phyloP scores from a whole-genome alignment of 805 yeast species.

The Metschnikowia noctiluminum region DNA sequence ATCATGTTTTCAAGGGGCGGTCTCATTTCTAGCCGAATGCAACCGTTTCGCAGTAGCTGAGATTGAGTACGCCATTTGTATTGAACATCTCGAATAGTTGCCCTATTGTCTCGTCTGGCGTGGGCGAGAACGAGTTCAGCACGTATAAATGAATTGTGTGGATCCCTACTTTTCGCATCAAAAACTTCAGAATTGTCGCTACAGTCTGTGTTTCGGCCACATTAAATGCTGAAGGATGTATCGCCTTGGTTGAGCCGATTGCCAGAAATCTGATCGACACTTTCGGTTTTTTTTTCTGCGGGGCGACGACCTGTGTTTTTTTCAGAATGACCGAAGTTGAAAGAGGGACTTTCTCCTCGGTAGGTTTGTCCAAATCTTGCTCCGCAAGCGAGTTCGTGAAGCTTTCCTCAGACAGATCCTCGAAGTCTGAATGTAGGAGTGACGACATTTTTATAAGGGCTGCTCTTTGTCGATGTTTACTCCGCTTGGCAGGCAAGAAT shows the following conservation, averaged over 20 bases:
- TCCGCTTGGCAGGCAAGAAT: too few species aligned
- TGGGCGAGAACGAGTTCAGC: constrained; percentile 41
- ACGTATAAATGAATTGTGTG: constrained; percentile 32
- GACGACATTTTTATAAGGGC: constrained; percentile 3
- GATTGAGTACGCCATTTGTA: constrained; percentile 33
- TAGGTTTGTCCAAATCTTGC: constrained; percentile 6
- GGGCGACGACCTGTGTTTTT: not conserved
- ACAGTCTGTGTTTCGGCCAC: constrained; percentile 47
- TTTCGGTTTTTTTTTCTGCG: constrained; percentile 18
- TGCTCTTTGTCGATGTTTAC: too few species aligned
- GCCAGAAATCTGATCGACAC: constrained; percentile 55
- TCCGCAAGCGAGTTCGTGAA: constrained; percentile 1
- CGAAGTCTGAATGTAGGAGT: constrained; percentile 13
- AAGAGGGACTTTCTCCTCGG: constrained; percentile 9
- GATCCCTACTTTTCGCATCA: constrained; percentile 22
- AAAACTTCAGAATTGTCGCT: constrained; percentile 43
- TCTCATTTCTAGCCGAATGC: constrained; percentile 35
- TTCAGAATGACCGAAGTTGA: constrained; percentile 8
- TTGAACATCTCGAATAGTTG: constrained; percentile 29
- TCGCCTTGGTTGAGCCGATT: constrained; percentile 53
- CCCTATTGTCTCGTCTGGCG: constrained; percentile 37
- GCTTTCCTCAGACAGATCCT: constrained; percentile 5
- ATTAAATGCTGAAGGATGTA: constrained; percentile 49
- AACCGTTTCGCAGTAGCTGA: constrained; percentile 37
- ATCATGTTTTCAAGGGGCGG: too few species aligned